Conservation (phyloP, 371 early-diverging fungal species). For the Syncephalis plumigaleata region DNA sequence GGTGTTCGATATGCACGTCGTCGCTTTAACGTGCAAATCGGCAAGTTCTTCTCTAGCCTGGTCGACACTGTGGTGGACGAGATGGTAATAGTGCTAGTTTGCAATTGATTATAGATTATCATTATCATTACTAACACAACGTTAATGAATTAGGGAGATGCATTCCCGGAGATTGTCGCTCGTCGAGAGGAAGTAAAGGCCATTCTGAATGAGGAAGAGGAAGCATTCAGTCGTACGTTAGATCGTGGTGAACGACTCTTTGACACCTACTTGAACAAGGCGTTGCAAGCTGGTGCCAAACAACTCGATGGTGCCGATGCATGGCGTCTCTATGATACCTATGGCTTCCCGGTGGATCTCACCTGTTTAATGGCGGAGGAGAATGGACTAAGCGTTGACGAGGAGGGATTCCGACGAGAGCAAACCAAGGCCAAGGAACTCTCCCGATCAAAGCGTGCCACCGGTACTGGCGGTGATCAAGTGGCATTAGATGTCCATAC, state of each 20-base stretch:
- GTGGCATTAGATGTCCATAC: constrained; percentile 87
- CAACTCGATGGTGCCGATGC: constrained; percentile 81
- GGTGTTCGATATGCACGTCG: constrained; percentile 92
- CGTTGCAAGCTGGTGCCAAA: constrained; percentile 31
- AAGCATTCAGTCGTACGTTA: constrained; percentile 91
- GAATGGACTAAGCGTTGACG: constrained; percentile 74
- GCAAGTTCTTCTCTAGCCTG: constrained; percentile 79
- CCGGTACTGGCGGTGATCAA: constrained; percentile 26
- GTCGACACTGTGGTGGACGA: constrained; percentile 69
- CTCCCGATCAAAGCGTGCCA: constrained; percentile 46
- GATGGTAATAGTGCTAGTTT: constrained; percentile 41
- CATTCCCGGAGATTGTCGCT: constrained; percentile 71
- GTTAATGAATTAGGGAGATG: constrained; percentile 27
- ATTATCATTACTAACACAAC: too few species aligned
- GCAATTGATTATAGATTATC: not conserved
- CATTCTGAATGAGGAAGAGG: constrained; percentile 94
- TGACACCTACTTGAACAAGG: constrained; percentile 58
- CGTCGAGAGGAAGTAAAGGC: constrained; percentile 70
- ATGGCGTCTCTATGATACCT: constrained; percentile 98
- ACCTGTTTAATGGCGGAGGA: constrained; percentile 98
- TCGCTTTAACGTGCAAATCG: constrained; percentile 80
- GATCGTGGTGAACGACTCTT: constrained; percentile 96
- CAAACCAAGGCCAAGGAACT: constrained; percentile 72
- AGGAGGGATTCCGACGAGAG: constrained; percentile 64
- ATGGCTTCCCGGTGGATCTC: constrained; percentile 99